phyloP scores from a whole-genome alignment of 2,329 filamentous ascomycete species.

The Trichoderma koningii region DNA sequence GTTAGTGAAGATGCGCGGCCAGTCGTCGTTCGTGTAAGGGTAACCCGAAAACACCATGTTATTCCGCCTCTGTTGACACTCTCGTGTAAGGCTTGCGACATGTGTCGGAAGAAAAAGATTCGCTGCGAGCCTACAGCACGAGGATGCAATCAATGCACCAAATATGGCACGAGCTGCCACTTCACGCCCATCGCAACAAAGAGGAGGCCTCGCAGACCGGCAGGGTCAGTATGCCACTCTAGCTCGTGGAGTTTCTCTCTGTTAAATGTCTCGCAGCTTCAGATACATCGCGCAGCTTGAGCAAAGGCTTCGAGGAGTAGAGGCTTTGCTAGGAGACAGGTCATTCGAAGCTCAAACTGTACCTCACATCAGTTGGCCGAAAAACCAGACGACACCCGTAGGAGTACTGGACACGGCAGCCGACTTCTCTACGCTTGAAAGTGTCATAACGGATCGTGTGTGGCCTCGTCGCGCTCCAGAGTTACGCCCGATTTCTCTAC shows the following conservation, averaged over 20 bases:
- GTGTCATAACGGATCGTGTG: neutral
- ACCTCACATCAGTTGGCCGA: neutral
- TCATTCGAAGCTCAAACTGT: neutral
- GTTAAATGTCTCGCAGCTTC: neutral
- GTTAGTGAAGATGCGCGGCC: neutral
- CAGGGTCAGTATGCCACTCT: constrained; percentile 10
- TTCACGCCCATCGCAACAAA: constrained; percentile 18
- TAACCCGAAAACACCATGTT: neutral
- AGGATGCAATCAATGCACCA: constrained; percentile 12
- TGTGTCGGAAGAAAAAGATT: constrained; percentile 17
- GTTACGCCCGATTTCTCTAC: neutral
- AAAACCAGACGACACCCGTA: neutral
- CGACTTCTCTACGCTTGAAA: neutral
- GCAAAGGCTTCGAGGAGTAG: constrained; percentile 4
- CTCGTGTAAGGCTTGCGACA: constrained; percentile 7
- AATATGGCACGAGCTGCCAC: constrained; percentile 18
- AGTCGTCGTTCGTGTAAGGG: constrained; percentile 10
- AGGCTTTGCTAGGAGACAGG: constrained; percentile 10
- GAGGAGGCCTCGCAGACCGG: constrained; percentile 19
- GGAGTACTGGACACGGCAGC: neutral
- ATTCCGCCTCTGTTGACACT: neutral
- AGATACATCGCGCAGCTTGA: constrained; percentile 20
- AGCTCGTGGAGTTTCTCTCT: neutral
- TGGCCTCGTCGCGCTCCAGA: constrained; percentile 11
- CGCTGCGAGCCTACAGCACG: constrained; percentile 7